Evolutionary conservation across 495 filamentous ascomycete genomes (phyloP), one percentile per base, ranked within the genome.

Genomic region (Thozetella sp.): DNA sequence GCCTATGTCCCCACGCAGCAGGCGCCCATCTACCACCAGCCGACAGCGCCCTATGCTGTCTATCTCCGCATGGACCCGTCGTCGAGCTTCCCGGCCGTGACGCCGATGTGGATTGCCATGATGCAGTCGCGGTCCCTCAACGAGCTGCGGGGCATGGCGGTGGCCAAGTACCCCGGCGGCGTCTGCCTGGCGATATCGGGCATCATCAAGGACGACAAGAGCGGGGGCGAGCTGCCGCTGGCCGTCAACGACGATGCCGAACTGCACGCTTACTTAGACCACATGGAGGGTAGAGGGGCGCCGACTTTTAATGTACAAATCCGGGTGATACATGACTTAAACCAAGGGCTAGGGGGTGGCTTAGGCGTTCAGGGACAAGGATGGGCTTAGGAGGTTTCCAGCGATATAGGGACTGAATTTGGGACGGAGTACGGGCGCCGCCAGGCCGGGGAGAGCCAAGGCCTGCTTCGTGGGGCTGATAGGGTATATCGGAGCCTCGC

Each of bases 191-290:
- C 76, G 37, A 80, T 93, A 23, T 84, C 92, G 64, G 91, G 90
- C 2, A 65, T 91, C 13, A 80, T 90, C 51, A 83, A 84, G 68
- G 81, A 87, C 66, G 75, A 65, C 22, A 70, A 74, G 24, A 76
- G 75, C 40, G 86, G 81, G n/a, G n/a, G n/a, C n/a, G 84, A 89
- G 69, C 70, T 86, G 53, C 67, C 70, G 3, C 79, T 88, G 66
- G 67, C 74, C 25, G 86, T 93, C 64, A 86, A 87, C 55, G 79
- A 86, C 26, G 89, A 92, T 65, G 84, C 84, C 48, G 89, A 93
- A 72, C 63, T 93, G 54, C 83, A 83, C 57, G 86, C 84, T 2
- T 93, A 91, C 72, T 65, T 93, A 60, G 74, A 73, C 45, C 86
- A 89, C 69, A 78, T 88, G 2, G 57, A 80, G 56, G 87, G 80